These are phyloP conservation scores for Huntiella abstrusa DNA, from an alignment of 2,329 filamentous ascomycete genomes.

Conservation along the genomic window DNA sequence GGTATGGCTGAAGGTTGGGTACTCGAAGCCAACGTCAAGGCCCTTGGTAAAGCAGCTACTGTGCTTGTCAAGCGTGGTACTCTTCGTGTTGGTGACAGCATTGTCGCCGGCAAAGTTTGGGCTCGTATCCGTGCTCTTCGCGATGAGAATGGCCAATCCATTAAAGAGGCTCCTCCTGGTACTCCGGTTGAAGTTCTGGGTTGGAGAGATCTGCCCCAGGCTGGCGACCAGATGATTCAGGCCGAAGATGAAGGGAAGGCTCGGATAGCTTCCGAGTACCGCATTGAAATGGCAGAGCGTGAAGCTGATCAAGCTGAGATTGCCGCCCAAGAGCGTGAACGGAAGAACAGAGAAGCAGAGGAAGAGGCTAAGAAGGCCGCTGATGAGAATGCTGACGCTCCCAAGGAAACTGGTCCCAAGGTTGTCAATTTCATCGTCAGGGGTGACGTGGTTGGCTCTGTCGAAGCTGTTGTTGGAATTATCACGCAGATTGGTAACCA, in stretches of 20 bases:
- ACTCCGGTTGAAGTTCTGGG: conserved; percentile 84
- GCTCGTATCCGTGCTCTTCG: conserved; percentile 65
- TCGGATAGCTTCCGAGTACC: conserved; percentile 58
- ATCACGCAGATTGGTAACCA: conserved; percentile 65
- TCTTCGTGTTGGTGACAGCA: conserved; percentile 56
- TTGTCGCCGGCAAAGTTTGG: conserved; percentile 81
- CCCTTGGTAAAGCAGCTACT: conserved; percentile 68
- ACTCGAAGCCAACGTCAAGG: conserved; percentile 77
- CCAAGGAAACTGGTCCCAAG: conserved; percentile 21
- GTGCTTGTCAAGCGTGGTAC: conserved; percentile 79
- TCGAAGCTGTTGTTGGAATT: conserved; percentile 69
- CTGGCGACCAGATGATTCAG: conserved; percentile 76
- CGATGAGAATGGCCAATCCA: conserved; percentile 61
- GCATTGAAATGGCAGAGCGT: conserved; percentile 51
- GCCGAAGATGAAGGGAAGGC: conserved; percentile 61
- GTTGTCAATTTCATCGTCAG: conserved; percentile 72
- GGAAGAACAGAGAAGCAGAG: conserved; percentile 33
- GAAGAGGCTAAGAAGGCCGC: conserved; percentile 20
- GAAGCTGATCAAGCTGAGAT: conserved; percentile 62
- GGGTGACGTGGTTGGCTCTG: conserved; percentile 82
- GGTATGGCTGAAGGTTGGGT: conserved; percentile 83
- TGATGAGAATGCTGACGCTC: conserved; percentile 17
- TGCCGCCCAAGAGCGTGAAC: conserved; percentile 51
- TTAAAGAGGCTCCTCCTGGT: conserved; percentile 63
- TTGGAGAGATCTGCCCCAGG: conserved; percentile 69